Conservation (phyloP, 495 filamentous ascomycete species). For the Hypoxylon trugodes region DNA sequence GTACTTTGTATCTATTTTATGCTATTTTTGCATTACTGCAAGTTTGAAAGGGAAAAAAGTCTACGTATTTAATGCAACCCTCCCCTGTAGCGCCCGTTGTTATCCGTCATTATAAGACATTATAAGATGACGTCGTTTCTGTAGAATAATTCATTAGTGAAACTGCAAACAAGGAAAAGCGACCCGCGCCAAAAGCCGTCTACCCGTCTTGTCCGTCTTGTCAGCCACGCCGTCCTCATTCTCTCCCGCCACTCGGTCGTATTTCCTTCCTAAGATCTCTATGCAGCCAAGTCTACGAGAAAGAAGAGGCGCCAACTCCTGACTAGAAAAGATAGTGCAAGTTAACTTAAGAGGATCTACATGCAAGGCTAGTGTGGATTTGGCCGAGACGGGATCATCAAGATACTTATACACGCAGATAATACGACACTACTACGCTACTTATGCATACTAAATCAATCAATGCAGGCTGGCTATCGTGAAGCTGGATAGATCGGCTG, state of each 20-base stretch:
- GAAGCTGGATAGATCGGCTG: neutral
- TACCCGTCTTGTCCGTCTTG: slow-evolving; percentile 7
- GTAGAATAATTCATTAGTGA: neutral
- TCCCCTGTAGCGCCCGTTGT: neutral
- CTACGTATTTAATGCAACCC: slow-evolving; percentile 31
- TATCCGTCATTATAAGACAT: too few relatives aligned
- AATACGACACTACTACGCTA: too few relatives aligned
- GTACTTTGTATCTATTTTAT: neutral
- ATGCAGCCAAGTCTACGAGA: neutral
- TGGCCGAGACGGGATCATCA: slow-evolving; percentile 32
- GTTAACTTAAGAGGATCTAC: too few relatives aligned
- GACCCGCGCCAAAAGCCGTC: slow-evolving; percentile 8
- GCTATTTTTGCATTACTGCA: slow-evolving; percentile 34
- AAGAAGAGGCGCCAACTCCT: slow-evolving; percentile 12
- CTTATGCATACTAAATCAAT: too few relatives aligned
- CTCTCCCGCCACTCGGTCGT: slow-evolving; percentile 7
- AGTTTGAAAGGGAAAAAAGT: slow-evolving; percentile 3
- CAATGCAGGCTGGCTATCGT: too few relatives aligned
- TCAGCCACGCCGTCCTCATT: slow-evolving; percentile 7
- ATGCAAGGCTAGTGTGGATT: slow-evolving; percentile 31
- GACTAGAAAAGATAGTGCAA: slow-evolving; percentile 17
- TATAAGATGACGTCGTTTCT: slow-evolving; percentile 31
- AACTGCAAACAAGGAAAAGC: slow-evolving; percentile 12
- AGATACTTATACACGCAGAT: too few relatives aligned
- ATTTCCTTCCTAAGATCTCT: neutral